Evolutionary conservation across 306 rosid genomes (phyloP), one percentile per base, ranked within the genome.

Genomic region (Datisca glomerata): DNA sequence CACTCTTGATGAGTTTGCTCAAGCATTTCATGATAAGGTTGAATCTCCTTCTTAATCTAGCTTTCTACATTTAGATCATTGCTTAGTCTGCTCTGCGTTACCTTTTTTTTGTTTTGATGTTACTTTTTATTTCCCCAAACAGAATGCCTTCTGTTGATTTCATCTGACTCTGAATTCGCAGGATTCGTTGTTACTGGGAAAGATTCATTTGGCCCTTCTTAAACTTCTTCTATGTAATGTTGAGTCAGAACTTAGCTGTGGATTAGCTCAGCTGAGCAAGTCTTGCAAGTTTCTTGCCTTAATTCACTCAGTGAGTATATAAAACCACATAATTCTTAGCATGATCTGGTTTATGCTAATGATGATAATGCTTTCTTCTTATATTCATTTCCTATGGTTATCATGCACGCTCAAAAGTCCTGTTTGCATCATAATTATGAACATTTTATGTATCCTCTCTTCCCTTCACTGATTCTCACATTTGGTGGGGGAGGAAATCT

Each of bases 1-100:
- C 81, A 89, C 81, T 28, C 81, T 84, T 51, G 98, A 89, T 64
- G 94, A 89, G 65, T 71, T 89, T 59, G 81, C 78, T 61, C 93
- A 80, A 70, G 77, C 98, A 43, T 78, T 89, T 78, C 86, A 75
- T 57, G 93, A 89, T 45, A 84, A 78, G 98, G 98, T 89, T 57
- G 51, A 49, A 57, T 51, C 51, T 62, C 47, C 24, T 72, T 59
- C 54, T 50, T 64, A 38, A 53, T 56, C 51, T 36, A 7, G n/a
- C 49, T 49, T 47, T 53, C 32, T 35, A 24, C 40, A 12, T 24
- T 27, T 24, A 2, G 7, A n/a, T 41, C 6, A n/a, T 22, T 51
- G 25, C 9, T 10, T 11, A 24, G 4, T 2, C 28, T 16, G 19
- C 4, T 28, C 7, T 24, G 21, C 1, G 3, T 2, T 28, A 48